phyloP scores from a whole-genome alignment of 148 eudicot genomes.

The Drosera capensis region DNA sequence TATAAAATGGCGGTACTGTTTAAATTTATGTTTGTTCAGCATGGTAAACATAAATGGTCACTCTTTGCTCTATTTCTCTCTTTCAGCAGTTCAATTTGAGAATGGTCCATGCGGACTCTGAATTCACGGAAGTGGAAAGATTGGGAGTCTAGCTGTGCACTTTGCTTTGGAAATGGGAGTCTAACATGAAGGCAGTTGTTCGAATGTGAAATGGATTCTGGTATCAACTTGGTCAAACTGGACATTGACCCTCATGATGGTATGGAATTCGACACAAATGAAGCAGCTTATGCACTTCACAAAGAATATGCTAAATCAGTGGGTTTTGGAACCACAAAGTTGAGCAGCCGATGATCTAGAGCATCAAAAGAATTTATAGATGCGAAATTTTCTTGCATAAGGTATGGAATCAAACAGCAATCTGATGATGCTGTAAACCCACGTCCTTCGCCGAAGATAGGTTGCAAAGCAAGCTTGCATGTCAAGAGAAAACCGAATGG shows the following conservation, averaged over 20 bases:
- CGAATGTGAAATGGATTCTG: slow-evolving; percentile 19
- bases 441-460: background rate
- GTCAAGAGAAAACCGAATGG: background rate
- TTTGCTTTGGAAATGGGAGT: no score
- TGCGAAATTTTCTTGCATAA: slow-evolving; percentile 52
- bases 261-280: slow-evolving; percentile 50
- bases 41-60: no score
- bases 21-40: no score
- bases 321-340: slow-evolving; percentile 60
- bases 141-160: no score
- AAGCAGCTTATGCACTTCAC: slow-evolving; percentile 42
- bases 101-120: no score
- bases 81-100: no score
- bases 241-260: slow-evolving; percentile 30
- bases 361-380: slow-evolving; percentile 57
- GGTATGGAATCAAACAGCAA: slow-evolving; percentile 64
- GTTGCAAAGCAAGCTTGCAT: background rate
- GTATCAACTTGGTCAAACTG: slow-evolving; percentile 10
- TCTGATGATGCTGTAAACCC: slow-evolving; percentile 22
- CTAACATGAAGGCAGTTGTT: no score
- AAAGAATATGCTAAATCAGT: slow-evolving; percentile 51
- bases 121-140: no score
- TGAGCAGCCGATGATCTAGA: slow-evolving; percentile 65
- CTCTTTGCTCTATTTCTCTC: no score
- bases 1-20: no score